A percentile compares a stretch with the other conserved stretches of the same genome.
Evolutionary conservation across 192 early-diverging fungal species (phyloP).

Genomic region (Geosiphon pyriformis): DNA sequence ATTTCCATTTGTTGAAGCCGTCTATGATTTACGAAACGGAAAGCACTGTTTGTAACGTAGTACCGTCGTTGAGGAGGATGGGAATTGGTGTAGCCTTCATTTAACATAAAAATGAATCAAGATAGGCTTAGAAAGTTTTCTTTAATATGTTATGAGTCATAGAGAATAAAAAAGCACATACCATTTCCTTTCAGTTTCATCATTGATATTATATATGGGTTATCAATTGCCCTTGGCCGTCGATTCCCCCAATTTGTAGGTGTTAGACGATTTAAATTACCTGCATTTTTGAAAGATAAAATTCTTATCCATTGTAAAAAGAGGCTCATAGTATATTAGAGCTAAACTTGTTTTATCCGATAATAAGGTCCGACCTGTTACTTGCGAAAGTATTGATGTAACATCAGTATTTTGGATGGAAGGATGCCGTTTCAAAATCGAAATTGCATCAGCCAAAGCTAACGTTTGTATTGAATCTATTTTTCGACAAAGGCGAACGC

Average conservation of each 20-base stretch:
- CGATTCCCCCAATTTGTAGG: not conserved
- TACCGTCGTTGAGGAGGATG: constrained; percentile 1
- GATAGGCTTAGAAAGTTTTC: not conserved
- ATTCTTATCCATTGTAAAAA: not conserved
- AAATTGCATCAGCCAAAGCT: constrained; percentile 5
- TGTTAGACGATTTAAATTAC: not conserved
- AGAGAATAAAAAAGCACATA: not conserved
- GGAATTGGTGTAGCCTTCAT: not conserved
- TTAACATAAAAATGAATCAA: not conserved
- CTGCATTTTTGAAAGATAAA: not conserved
- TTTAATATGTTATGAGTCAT: not conserved
- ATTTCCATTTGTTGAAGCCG: constrained; percentile 44
- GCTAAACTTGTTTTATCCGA: not conserved
- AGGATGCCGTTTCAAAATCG: not conserved
- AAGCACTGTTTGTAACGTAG: constrained; percentile 17
- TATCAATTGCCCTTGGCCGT: not conserved
- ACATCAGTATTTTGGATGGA: not conserved
- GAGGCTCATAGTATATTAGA: not conserved
- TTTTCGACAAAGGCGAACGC: not conserved
- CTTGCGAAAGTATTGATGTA: not conserved
- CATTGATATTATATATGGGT: not conserved
- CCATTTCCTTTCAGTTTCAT: not conserved
- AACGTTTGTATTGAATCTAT: constrained; percentile 1
- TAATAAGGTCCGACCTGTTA: constrained; percentile 12
- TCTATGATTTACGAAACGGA: constrained; percentile 40